Conservation (phyloP, 2,329 filamentous ascomycete genomes). For the Ophiosphaerella korrae region DNA sequence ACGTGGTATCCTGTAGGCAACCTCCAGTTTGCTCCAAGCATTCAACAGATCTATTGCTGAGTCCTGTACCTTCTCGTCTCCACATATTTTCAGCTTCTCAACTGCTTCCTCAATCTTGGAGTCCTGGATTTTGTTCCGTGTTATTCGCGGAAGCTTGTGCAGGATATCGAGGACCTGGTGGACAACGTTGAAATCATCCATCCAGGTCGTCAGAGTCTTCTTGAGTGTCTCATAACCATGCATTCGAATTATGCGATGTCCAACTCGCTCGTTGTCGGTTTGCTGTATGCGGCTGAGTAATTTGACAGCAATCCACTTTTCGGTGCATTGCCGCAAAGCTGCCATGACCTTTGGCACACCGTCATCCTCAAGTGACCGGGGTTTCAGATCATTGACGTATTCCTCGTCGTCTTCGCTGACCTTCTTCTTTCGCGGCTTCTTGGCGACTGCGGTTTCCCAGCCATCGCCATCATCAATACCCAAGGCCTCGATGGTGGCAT, state of each 20-base stretch:
- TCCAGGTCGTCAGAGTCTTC: slow-evolving; percentile 81
- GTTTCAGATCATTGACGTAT: slow-evolving; percentile 87
- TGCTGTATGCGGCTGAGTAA: slow-evolving; percentile 85
- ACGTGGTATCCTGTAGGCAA: slow-evolving; percentile 90
- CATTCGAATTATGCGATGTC: slow-evolving; percentile 89
- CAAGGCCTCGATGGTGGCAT: slow-evolving; percentile 89
- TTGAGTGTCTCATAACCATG: slow-evolving; percentile 97
- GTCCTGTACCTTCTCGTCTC: slow-evolving; percentile 75
- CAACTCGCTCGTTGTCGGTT: slow-evolving; percentile 83
- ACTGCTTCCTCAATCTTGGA: slow-evolving; percentile 91
- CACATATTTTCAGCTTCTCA: slow-evolving; percentile 67
- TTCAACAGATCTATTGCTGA: slow-evolving; percentile 75
- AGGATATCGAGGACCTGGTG: slow-evolving; percentile 89
- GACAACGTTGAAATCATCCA: slow-evolving; percentile 86
- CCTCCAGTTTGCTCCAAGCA: slow-evolving; percentile 86
- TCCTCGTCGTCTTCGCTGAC: slow-evolving; percentile 90
- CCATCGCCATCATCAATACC: slow-evolving; percentile 91
- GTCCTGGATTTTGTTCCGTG: slow-evolving; percentile 94
- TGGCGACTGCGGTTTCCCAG: slow-evolving; percentile 89
- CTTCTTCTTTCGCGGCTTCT: slow-evolving; percentile 92
- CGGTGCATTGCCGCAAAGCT: slow-evolving; percentile 94
- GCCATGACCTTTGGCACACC: slow-evolving; percentile 95
- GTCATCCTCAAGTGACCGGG: slow-evolving; percentile 77
- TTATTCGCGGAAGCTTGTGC: slow-evolving; percentile 84
- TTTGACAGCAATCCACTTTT: slow-evolving; percentile 99